Evolutionary conservation across 208 protist genomes (phyloP).

Genomic region (Naegleria gruberi): DNA sequence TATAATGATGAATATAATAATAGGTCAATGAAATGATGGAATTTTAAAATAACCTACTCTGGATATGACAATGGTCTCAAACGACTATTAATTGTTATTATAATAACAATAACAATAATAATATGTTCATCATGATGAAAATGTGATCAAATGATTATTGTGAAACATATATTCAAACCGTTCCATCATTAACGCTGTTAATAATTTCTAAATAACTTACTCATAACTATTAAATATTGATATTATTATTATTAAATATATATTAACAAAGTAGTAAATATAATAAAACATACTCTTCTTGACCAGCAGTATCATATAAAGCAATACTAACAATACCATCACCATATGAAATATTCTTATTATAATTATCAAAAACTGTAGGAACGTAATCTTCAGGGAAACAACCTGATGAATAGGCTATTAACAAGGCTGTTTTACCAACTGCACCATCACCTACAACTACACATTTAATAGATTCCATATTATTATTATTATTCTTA

Average conservation of each 20-base stretch:
- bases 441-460: constrained; percentile 27
- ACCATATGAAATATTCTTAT: not conserved
- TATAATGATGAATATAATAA: not conserved
- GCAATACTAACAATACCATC: not conserved
- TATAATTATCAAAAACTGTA: not conserved
- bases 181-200: too few species aligned
- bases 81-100: not conserved
- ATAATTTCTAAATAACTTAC: too few species aligned
- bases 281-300: not conserved
- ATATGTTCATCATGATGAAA: too few species aligned
- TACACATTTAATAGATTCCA: constrained; percentile 19
- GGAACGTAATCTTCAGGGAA: constrained; percentile 25
- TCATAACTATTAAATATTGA: too few species aligned
- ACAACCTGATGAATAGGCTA: constrained; percentile 15
- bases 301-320: not conserved
- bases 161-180: too few species aligned
- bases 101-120: too few species aligned
- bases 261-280: too few species aligned
- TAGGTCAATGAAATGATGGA: not conserved
- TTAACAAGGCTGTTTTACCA: constrained; percentile 20
- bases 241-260: too few species aligned
- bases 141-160: too few species aligned
- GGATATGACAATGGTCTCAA: not conserved
- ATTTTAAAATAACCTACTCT: not conserved
- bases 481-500: too few species aligned